Base-by-base conservation (phyloP, 148 eudicot species). In the Chenopodium album region DNA sequence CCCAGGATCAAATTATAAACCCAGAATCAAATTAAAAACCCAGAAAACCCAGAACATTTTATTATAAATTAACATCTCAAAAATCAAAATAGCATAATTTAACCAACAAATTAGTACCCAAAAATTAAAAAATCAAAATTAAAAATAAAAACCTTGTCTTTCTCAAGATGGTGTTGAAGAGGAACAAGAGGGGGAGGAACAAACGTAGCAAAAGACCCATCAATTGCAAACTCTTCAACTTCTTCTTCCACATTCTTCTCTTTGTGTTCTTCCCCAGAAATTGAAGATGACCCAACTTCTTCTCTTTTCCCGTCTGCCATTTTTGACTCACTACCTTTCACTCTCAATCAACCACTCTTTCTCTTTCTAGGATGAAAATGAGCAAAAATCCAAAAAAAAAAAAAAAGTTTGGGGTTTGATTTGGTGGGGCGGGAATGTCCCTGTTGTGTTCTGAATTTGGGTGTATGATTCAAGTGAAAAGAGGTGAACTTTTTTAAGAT, bases 131-230 rank as follows among this genome's bases (percentile, higher is more conserved):
- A 32, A 76, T 4, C 12, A 26, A 72, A 28, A 14, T 37, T 9
- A 4, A 62, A 62, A 64, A 29, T 68, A 77, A 83, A 76, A 2
- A 91, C 94, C 94, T 89, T 88, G 87, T 91, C 94, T 80, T 88
- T 89, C 28, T 91, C 89, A 88, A 91, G 88, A 82, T 91, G 92
- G 34, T 85, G 90, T 78, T 81, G 86, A 71, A 91, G 92, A 80
- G 94, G 92, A 76, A 91, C 83, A 82, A 88, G 92, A 88, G 94
- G 94, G 52, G 88, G 82, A 82, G 92, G 91, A 67, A 88, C 89
- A 81, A 91, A 91, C 31, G 84, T 28, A 50, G 63, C 84, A 81
- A 88, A 56, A 79, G 47, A 75, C 69, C 60, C 85, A 64, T 78
- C 81, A 82, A 63, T 66, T 2, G 71, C 77, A 26, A 32, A 80